These are phyloP conservation scores for Prunus mume DNA, from an alignment of 306 rosid genomes.

Conservation along the genomic window DNA sequence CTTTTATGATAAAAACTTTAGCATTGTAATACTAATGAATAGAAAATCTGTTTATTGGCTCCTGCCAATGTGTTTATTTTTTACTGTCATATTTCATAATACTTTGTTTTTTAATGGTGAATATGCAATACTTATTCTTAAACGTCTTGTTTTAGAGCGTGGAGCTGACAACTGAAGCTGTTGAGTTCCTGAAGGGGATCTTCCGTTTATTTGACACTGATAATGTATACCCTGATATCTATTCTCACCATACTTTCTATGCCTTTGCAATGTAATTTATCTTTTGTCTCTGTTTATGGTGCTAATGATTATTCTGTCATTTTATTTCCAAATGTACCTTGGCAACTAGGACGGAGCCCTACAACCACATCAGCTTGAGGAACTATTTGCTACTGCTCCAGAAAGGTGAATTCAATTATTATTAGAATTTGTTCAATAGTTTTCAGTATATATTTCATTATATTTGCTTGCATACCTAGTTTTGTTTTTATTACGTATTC, in stretches of 20 bases:
- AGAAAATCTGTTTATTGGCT: neutral
- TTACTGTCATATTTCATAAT: neutral
- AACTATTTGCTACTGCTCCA: constrained; percentile 86
- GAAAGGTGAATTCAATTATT: constrained; percentile 52
- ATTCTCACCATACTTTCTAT: constrained; percentile 1
- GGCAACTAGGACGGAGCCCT: constrained; percentile 77
- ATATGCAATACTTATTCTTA: constrained; percentile 19
- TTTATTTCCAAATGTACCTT: constrained; percentile 30
- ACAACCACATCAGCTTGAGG: constrained; percentile 65
- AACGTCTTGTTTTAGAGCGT: constrained; percentile 60
- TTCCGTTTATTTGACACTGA: constrained; percentile 78
- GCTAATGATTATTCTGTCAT: constrained; percentile 14
- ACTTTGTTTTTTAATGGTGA: neutral
- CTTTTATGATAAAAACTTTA: neutral
- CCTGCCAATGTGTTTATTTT: constrained; percentile 2
- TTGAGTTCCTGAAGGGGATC: constrained; percentile 77
- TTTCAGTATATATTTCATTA: neutral
- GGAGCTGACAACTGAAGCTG: constrained; percentile 87
- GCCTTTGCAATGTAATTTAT: constrained; percentile 17
- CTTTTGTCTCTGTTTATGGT: constrained; percentile 20
- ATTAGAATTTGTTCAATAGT: neutral
- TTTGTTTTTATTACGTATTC: neutral
- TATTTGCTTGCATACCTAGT: neutral
- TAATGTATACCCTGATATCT: constrained; percentile 50
- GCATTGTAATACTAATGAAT: neutral